These are phyloP conservation scores for Plantago ovata DNA, from an alignment of 257 asterid genomes.

Conservation along the genomic window DNA sequence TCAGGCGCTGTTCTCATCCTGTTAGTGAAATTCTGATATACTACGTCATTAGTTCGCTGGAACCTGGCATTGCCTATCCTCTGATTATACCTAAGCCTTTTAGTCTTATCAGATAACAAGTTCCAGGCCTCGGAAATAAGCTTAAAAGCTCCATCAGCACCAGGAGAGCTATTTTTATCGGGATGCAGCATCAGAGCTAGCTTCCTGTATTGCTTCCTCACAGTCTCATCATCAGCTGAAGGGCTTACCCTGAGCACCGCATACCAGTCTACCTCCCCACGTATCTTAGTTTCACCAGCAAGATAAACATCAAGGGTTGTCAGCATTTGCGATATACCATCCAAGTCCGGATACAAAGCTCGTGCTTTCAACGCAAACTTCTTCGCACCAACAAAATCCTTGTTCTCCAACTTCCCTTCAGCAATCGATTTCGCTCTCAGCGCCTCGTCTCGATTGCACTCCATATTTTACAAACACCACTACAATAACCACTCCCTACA, in stretches of 20 bases:
- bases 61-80: not conserved
- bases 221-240: not conserved
- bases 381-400: slow-evolving; percentile 4
- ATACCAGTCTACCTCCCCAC: slow-evolving; percentile 9
- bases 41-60: not conserved
- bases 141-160: slow-evolving; percentile 9
- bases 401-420: not conserved
- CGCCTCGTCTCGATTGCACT: slow-evolving; percentile 8
- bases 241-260: not conserved
- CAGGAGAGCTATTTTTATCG: not conserved
- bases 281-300: not conserved
- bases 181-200: slow-evolving; percentile 12
- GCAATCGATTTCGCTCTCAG: slow-evolving; percentile 9
- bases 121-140: slow-evolving; percentile 4
- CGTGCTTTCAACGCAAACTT: slow-evolving; percentile 8
- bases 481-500: too few relatives aligned
- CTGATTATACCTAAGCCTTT: slow-evolving; percentile 2
- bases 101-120: not conserved
- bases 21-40: not conserved
- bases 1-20: not conserved
- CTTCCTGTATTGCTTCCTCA: slow-evolving; percentile 6
- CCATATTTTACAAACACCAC: not conserved
- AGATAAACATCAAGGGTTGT: not conserved
- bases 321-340: slow-evolving; percentile 3
- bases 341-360: not conserved